Evolutionary conservation across 495 filamentous ascomycete species (phyloP).

Genomic region (Aspergillus ostianus): DNA sequence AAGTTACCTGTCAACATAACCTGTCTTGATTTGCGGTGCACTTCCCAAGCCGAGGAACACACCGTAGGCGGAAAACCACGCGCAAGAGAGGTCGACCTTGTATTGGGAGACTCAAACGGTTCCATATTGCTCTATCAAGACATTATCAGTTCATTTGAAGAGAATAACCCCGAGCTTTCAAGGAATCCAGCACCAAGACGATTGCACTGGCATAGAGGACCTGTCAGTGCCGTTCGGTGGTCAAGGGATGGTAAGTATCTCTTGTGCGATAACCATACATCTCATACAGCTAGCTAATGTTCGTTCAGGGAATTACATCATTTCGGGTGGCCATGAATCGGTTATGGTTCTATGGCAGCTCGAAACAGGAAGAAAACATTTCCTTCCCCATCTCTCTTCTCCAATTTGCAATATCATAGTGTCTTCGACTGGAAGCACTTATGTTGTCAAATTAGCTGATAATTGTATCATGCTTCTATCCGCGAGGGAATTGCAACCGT

Average conservation of each 20-base stretch:
- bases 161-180: slow-evolving; percentile 25
- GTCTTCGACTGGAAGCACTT: slow-evolving; percentile 73
- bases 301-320: slow-evolving; percentile 80
- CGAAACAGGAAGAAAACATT: slow-evolving; percentile 75
- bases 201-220: slow-evolving; percentile 88
- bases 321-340: slow-evolving; percentile 89
- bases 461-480: slow-evolving; percentile 88
- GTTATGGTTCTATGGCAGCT: slow-evolving; percentile 95
- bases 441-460: slow-evolving; percentile 80
- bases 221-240: slow-evolving; percentile 80
- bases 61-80: slow-evolving; percentile 24
- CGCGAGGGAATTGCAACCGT: slow-evolving; percentile 80
- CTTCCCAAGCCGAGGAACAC: slow-evolving; percentile 21
- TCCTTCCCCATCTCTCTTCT: slow-evolving; percentile 82
- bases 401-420: slow-evolving; percentile 79
- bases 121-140: slow-evolving; percentile 77
- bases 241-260: slow-evolving; percentile 75
- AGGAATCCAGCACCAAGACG: slow-evolving; percentile 45
- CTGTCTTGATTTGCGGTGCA: slow-evolving; percentile 34
- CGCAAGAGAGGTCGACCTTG: slow-evolving; percentile 57
- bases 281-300: slow-evolving; percentile 10
- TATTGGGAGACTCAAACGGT: slow-evolving; percentile 70
- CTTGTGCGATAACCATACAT: neutral
- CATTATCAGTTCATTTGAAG: slow-evolving; percentile 55
- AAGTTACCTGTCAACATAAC: slow-evolving; percentile 33